Conservation (phyloP, 768 basidiomycete genomes). For the Rhodotorula sphaerocarpa region DNA sequence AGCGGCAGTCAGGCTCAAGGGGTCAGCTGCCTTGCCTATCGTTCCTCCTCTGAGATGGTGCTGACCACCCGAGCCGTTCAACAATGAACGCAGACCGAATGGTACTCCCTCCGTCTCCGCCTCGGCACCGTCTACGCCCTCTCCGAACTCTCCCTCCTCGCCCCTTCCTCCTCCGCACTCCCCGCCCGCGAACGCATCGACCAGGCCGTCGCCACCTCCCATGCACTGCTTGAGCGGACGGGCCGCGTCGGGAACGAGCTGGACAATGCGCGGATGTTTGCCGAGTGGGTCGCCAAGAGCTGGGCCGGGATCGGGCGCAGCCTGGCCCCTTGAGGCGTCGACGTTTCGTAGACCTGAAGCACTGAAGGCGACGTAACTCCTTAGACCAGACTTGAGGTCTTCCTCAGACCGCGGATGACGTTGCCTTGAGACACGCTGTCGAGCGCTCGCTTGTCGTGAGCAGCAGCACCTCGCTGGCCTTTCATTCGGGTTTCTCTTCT, state of each 20-base stretch:
- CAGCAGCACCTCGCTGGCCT: too few species aligned
- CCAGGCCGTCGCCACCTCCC: constrained; percentile 3
- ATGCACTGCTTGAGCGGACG: constrained; percentile 3
- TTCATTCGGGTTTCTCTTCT: too few species aligned
- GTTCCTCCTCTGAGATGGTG: too few species aligned
- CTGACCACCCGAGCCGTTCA: too few species aligned
- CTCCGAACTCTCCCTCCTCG: constrained; percentile 7
- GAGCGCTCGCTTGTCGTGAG: too few species aligned
- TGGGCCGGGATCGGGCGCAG: constrained; percentile 24
- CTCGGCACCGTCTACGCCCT: constrained; percentile 24
- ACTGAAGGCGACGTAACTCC: too few species aligned
- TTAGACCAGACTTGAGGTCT: too few species aligned
- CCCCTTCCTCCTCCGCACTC: background rate
- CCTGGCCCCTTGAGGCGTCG: background rate
- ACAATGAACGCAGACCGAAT: constrained; percentile 28
- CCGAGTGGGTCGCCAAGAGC: constrained; percentile 20
- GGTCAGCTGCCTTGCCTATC: too few species aligned
- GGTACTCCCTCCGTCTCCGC: constrained; percentile 30
- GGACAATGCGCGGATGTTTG: constrained; percentile 4
- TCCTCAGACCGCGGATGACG: too few species aligned
- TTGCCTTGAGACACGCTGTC: too few species aligned
- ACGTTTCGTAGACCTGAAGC: too few species aligned
- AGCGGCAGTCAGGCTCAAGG: constrained; percentile 21
- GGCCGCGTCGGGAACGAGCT: background rate
- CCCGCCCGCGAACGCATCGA: background rate